Evolutionary conservation across 192 early-diverging fungal genomes (phyloP), one percentile per base, ranked within the genome.

Genomic region (Podochytrium sp.): DNA sequence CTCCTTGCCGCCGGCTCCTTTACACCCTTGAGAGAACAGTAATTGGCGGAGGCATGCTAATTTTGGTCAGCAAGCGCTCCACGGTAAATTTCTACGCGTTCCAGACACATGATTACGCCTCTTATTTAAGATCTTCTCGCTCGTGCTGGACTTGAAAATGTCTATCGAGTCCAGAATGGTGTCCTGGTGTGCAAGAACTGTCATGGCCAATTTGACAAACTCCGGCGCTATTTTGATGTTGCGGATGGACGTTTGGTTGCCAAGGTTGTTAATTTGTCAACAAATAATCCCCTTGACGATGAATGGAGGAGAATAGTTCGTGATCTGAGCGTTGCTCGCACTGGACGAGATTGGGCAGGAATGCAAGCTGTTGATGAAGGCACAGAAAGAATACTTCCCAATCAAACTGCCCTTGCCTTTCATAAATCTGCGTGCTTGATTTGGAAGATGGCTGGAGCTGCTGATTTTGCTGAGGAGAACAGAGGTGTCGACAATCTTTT

Each of bases 161-260:
- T 70, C 18, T 66, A 74, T 42, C 65, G 56, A 59, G 49, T 75
- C 0, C 74, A 75, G 32, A 75, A 75, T 32, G 74, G 74, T 18
- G 2, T 75, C 6, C n/a, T 68, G 18, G 23, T 75, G 18, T 75
- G 74, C 63, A 51, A 6, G 16, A 55, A 2, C 37, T 75, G 74
- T 34, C 74, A 75, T 72, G 61, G 51, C 18, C 16, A 2, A 49
- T 74, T 74, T 43, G 73, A 74, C 34, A 10, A 18, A 23, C 55
- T 75, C 0, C 1, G 37, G 5, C 39, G 0, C 1, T 75, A 75
- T 73, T 38, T 75, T n/a, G 74, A 75, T 58, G 66, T 73, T 23
- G 74, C 55, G 18, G 74, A 75, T 35, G 50, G 38, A 14, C 50
- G 30, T 27, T 41, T 75, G 50, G 37, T 75, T 42, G 53, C 65